These are phyloP conservation scores for Hysterangium stoloniferum DNA, from an alignment of 768 basidiomycete genomes.

Conservation along the genomic window DNA sequence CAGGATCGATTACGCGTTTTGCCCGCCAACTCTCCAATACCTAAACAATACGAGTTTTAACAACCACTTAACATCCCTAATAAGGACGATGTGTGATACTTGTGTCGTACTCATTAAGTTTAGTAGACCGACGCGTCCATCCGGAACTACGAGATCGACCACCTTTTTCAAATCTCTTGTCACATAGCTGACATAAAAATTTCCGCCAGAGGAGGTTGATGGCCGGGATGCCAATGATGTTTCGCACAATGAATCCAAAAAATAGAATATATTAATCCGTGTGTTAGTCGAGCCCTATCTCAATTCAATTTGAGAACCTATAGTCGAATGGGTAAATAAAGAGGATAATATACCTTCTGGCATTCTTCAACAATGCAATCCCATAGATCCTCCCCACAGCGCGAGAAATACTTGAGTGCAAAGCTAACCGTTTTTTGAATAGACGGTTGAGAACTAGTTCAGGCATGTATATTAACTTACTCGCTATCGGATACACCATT, in stretches of 20 bases:
- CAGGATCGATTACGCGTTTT: conserved; percentile 76
- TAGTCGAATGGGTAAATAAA: neutral
- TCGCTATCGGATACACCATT: too few species aligned
- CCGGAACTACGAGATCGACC: conserved; percentile 80
- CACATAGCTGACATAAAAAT: conserved; percentile 70
- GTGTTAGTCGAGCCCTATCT: conserved; percentile 76
- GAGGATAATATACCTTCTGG: conserved; percentile 52
- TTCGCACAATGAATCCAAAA: conserved; percentile 84
- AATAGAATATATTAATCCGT: conserved; percentile 89
- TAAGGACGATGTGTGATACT: conserved; percentile 33
- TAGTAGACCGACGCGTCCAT: conserved; percentile 78
- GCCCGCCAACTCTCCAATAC: conserved; percentile 88
- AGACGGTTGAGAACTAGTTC: conserved; percentile 72
- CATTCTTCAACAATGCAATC: conserved; percentile 89
- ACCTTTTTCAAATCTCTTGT: conserved; percentile 71
- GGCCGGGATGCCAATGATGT: conserved; percentile 43
- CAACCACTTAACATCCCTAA: neutral
- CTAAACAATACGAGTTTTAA: conserved; percentile 29
- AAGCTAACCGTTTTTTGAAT: conserved; percentile 84
- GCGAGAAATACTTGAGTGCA: conserved; percentile 75
- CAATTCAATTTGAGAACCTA: neutral
- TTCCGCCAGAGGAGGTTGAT: conserved; percentile 20
- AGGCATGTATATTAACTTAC: conserved; percentile 6
- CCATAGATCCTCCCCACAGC: conserved; percentile 90
- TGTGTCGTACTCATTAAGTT: conserved; percentile 86